A percentile compares a stretch with the other conserved stretches of the same genome.
These are phyloP conservation scores for Fonsecaea erecta DNA, from an alignment of 2,329 filamentous ascomycete genomes.

Conservation along the genomic window DNA sequence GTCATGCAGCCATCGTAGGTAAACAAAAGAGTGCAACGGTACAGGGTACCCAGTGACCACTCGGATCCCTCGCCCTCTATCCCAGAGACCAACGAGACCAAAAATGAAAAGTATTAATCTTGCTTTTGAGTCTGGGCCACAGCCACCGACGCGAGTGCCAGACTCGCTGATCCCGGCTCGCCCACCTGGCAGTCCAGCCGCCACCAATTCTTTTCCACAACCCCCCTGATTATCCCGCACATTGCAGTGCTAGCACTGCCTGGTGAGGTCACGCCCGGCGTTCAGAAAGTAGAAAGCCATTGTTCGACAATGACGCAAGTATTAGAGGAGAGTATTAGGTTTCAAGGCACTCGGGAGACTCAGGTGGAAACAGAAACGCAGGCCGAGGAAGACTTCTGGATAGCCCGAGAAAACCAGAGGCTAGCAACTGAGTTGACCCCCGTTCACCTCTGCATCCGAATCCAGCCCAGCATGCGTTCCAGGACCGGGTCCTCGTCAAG, in stretches of 20 bases:
- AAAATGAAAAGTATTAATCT: constrained; percentile 1
- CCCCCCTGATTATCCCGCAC: background rate
- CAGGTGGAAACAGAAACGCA: constrained; percentile 2
- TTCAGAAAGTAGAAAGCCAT: constrained; percentile 1
- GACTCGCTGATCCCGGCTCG: background rate
- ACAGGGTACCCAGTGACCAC: constrained; percentile 2
- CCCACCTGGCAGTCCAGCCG: background rate
- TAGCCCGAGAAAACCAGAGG: background rate
- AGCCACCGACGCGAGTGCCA: background rate
- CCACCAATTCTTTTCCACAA: background rate
- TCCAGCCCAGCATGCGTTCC: constrained; percentile 54
- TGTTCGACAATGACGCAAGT: constrained; percentile 1
- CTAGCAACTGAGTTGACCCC: constrained; percentile 1
- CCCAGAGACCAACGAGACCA: background rate
- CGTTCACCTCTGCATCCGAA: constrained; percentile 44
- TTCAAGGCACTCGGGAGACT: background rate
- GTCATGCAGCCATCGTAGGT: constrained; percentile 14
- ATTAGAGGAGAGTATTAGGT: constrained; percentile 1
- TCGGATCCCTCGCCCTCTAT: background rate
- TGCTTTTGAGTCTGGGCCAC: constrained; percentile 1
- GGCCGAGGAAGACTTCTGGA: background rate
- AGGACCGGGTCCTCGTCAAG: constrained; percentile 64
- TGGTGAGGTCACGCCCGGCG: constrained; percentile 2
- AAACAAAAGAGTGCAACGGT: background rate
- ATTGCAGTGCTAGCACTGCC: background rate